Percentiles rank a stretch among this genome's conserved stretches.
Evolutionary conservation across 2,329 filamentous ascomycete genomes (phyloP).

Genomic region (Sarocladium brachiariae): DNA sequence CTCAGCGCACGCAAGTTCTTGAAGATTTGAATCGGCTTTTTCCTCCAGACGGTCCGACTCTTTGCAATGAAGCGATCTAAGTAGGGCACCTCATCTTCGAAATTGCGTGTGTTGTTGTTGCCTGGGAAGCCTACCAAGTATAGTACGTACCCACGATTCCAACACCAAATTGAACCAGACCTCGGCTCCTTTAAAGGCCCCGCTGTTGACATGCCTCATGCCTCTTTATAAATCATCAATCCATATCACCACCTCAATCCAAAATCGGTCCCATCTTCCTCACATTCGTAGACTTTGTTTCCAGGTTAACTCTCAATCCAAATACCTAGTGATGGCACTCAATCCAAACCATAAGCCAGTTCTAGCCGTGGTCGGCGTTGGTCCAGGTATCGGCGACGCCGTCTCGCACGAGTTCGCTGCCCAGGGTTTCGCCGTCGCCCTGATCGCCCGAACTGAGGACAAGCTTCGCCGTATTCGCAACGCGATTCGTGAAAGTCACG

Average conservation of each 20-base stretch:
- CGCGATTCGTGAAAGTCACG: neutral
- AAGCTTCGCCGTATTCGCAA: neutral
- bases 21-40: conserved; percentile 62
- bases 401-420: neutral
- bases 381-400: neutral
- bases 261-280: no score
- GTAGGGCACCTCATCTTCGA: conserved; percentile 62
- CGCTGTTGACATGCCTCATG: no score
- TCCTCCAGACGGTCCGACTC: conserved; percentile 42
- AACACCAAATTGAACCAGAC: no score
- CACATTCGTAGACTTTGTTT: no score
- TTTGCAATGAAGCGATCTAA: conserved; percentile 60
- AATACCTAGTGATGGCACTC: neutral
- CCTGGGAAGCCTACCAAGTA: no score
- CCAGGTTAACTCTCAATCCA: no score
- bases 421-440: neutral
- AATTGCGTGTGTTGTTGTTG: no score
- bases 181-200: no score
- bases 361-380: neutral
- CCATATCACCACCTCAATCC: no score
- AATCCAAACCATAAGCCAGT: neutral
- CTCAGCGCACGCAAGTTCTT: conserved; percentile 68
- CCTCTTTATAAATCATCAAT: no score
- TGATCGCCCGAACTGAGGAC: neutral
- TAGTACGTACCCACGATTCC: no score